A percentile compares a stretch with the other conserved stretches of the same genome.
phyloP scores from a whole-genome alignment of 768 basidiomycete genomes.

The Suillus lakei region DNA sequence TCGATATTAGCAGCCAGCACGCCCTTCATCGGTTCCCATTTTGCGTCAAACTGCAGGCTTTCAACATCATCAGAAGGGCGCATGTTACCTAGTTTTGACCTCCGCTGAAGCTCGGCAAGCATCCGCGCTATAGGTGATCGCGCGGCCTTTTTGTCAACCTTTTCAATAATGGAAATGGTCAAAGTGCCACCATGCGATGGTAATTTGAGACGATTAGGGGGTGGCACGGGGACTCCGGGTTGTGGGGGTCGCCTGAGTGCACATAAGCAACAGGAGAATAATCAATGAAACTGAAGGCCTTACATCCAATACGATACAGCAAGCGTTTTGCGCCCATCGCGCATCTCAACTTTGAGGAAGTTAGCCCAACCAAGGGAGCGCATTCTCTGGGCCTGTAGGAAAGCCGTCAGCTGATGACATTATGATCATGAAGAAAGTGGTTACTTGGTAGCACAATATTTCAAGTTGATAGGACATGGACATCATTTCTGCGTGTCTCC shows the following conservation, averaged over 20 bases:
- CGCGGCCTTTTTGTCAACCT: constrained; percentile 48
- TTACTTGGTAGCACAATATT: constrained; percentile 80
- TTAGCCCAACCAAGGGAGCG: constrained; percentile 88
- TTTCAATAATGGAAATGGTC: constrained; percentile 70
- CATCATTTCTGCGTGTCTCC: constrained; percentile 71
- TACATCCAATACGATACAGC: constrained; percentile 90
- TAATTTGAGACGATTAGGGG: constrained; percentile 42
- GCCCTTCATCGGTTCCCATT: constrained; percentile 76
- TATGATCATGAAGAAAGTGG: constrained; percentile 8
- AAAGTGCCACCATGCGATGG: constrained; percentile 74
- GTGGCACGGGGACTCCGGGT: constrained; percentile 31
- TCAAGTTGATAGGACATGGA: constrained; percentile 92
- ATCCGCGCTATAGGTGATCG: constrained; percentile 58
- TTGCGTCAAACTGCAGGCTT: constrained; percentile 65
- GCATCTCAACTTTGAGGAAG: constrained; percentile 72
- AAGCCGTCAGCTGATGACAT: neutral
- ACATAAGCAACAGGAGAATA: constrained; percentile 3
- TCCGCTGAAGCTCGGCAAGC: constrained; percentile 65
- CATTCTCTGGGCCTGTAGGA: constrained; percentile 66
- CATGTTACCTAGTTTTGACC: constrained; percentile 57
- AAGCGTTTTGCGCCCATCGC: constrained; percentile 67
- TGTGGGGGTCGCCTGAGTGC: constrained; percentile 44
- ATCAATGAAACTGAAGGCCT: constrained; percentile 22
- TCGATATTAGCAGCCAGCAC: constrained; percentile 67
- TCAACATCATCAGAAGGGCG: constrained; percentile 80